phyloP scores from a whole-genome alignment of 2,329 filamentous ascomycete species.

The Hypoxylon sp. region DNA sequence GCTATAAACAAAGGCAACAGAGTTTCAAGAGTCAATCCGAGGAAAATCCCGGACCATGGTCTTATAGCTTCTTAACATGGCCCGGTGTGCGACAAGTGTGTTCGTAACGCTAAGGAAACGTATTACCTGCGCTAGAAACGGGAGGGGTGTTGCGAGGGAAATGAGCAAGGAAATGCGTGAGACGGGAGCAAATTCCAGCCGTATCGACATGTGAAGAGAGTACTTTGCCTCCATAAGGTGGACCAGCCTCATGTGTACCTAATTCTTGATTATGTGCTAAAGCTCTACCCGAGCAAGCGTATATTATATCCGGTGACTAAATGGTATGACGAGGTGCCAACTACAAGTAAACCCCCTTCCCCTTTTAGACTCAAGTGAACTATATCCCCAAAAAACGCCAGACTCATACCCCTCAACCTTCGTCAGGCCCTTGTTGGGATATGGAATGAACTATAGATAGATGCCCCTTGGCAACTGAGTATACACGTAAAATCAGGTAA shows the following conservation, averaged over 20 bases:
- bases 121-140: background rate
- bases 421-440: background rate
- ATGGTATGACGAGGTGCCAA: slow-evolving; percentile 25
- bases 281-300: slow-evolving; percentile 6
- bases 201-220: background rate
- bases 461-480: background rate
- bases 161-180: background rate
- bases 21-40: background rate
- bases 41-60: too few species aligned
- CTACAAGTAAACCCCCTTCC: slow-evolving; percentile 1
- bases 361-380: slow-evolving; percentile 28
- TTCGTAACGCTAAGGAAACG: background rate
- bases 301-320: slow-evolving; percentile 25
- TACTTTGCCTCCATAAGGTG: background rate
- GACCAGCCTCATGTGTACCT: too few species aligned
- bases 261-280: background rate
- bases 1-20: slow-evolving; percentile 18
- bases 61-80: too few species aligned
- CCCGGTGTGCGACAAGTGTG: background rate
- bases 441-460: slow-evolving; percentile 8
- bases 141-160: background rate
- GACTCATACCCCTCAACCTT: slow-evolving; percentile 2
- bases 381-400: slow-evolving; percentile 20
- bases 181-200: background rate
- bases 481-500: slow-evolving; percentile 8